phyloP scores from a whole-genome alignment of 108 stramenopile genomes.

The Fragilariopsis cylindrus region DNA sequence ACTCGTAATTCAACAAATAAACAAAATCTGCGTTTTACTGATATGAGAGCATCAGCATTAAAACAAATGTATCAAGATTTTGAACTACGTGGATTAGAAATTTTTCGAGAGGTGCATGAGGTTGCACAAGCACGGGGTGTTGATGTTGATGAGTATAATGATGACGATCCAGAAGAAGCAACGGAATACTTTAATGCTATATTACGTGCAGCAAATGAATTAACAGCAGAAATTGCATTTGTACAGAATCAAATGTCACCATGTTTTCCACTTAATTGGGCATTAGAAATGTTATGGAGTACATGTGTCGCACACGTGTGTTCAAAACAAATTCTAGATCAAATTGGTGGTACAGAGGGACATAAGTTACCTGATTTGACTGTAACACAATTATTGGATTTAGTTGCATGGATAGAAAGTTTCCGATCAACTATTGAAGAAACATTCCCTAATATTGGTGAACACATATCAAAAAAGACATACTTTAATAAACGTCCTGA shows the following conservation, averaged over 20 bases:
- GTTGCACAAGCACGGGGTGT: background rate
- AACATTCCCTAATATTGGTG: slow-evolving; percentile 75
- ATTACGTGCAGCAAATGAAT: slow-evolving; percentile 77
- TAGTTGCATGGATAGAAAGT: slow-evolving; percentile 87
- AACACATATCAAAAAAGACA: slow-evolving; percentile 68
- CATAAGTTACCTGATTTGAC: slow-evolving; percentile 75
- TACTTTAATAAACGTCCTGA: slow-evolving; percentile 79
- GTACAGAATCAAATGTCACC: slow-evolving; percentile 87
- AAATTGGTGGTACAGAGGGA: slow-evolving; percentile 86
- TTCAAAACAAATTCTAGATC: slow-evolving; percentile 82
- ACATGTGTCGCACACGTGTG: slow-evolving; percentile 86
- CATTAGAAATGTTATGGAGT: slow-evolving; percentile 80
- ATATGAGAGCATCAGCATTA: slow-evolving; percentile 85
- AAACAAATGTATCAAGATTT: slow-evolving; percentile 85
- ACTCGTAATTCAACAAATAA: background rate
- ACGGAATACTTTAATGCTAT: slow-evolving; percentile 74
- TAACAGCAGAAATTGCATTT: slow-evolving; percentile 80
- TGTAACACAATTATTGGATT: slow-evolving; percentile 83
- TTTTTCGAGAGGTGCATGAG: slow-evolving; percentile 74
- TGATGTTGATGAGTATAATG: slow-evolving; percentile 16
- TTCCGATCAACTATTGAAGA: slow-evolving; percentile 89
- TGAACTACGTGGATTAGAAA: slow-evolving; percentile 70
- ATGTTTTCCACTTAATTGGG: slow-evolving; percentile 87
- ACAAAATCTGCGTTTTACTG: slow-evolving; percentile 71
- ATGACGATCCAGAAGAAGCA: slow-evolving; percentile 61